Base-by-base conservation (phyloP, 2,329 filamentous ascomycete species). In the Aspergillus texensis region DNA sequence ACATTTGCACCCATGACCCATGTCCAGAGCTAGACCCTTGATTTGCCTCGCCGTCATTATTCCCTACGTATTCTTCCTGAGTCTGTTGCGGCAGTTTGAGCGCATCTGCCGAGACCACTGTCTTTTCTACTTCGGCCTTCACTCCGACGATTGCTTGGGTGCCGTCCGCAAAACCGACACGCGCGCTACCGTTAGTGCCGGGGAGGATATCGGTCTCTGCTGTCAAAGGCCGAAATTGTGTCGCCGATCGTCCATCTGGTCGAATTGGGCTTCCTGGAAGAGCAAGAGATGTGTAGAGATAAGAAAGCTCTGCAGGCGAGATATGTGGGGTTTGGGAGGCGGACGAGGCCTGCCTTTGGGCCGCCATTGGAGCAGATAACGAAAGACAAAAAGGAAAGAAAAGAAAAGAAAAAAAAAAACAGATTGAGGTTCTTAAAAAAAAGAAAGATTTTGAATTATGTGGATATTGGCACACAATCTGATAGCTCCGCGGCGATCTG, bases 111-210 rank as follows among this genome's bases (percentile, higher is more conserved):
- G 75, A 67, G 57, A 78, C 64, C 65, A 71, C 69, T 36, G 90
- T 93, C 81, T 87, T 89, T 78, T 97, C 93, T 4, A 98, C 92
- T 80, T 98, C 94, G 0, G 92, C 93, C 81, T 98, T 99, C 65
- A 97, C 90, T 53, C 95, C 95, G 6, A 97, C 95, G 65, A 99
- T 90, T 8, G 95, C 95, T 79, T 99, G 95, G 1, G 93, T 96
- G 57, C 95, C 95, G 77, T 99, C 95, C 4, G 93, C 89, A 76
- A 98, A 96, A 69, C 94, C 96, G 54, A 99, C 91, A 39, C 96
- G 88, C 64, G 95, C 94, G 78, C 92, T 96, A 65, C 95, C 95
- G 74, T 98, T 96, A 19, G 94, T 91, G 54, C 90, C 89, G 0
- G 95, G 94, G 0, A 99, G 85, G 62, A 98, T 92, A 62, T 92